Evolutionary conservation across 177 flowering plant species (phyloP), one percentile per base, ranked within the genome.

Genomic region (Vitis hybrid): DNA sequence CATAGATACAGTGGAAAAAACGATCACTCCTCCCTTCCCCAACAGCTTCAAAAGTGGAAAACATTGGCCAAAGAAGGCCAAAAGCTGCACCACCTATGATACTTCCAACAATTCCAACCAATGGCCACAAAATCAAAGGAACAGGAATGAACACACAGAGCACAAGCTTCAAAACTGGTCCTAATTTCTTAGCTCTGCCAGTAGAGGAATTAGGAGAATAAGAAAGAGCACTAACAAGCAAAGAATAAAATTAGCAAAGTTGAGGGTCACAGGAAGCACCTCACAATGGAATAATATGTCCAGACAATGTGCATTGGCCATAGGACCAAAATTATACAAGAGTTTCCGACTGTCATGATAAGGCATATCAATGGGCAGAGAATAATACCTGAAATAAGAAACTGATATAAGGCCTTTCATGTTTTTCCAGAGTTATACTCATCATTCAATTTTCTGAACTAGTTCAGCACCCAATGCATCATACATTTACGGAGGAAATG

Each of bases 21-120:
- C 65, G 64, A 67, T 95, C 63, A 11, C 82, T 76, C 75, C 84
- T 93, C 71, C 96, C 96, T 76, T 87, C 94, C 64, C 88, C 97
- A 70, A 93, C 91, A 61, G 99, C 99, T 41, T 87, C 79, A 81
- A 95, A 91, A 56, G 99, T 95, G 63, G 91, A 91, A 70, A 86
- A 68, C 56, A 93, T 68, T n/a, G 99, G 99, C 15, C 88, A 77
- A 56, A 89, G 75, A 69, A 93, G 71, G 50, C 97, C 99, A 78
- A 91, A 93, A 0, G 79, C 86, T 56, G 83, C 86, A 24, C 99
- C 98, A 3, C 83, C 87, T 32, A 93, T 17, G 55, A 95, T 69
- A 64, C 93, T 88, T 53, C 83, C 91, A 56, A 77, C 70, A 63
- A 95, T 87, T 14, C 97, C 91, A 71, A 90, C 65, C 55, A 83